These are phyloP conservation scores for Crithidia expoeki DNA, from an alignment of 208 protist species.

Conservation along the genomic window DNA sequence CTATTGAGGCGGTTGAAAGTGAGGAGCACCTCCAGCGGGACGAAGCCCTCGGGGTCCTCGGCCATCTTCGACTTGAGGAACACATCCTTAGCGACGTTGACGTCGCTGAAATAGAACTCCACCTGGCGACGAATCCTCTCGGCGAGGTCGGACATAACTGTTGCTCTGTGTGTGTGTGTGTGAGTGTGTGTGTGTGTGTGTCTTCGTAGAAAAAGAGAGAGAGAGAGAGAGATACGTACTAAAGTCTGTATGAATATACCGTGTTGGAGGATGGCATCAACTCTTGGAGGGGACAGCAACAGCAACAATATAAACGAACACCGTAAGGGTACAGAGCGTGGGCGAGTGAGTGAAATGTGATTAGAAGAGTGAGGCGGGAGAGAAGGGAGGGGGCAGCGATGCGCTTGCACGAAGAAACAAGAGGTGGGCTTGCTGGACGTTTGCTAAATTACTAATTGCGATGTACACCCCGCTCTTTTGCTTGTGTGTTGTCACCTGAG, in stretches of 20 bases:
- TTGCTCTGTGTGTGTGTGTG: constrained; percentile 21
- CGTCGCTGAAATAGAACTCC: constrained; percentile 94
- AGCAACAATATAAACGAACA: too few relatives aligned
- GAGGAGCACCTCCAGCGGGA: constrained; percentile 75
- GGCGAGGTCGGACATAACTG: constrained; percentile 37
- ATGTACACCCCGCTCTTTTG: too few relatives aligned
- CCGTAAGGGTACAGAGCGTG: too few relatives aligned
- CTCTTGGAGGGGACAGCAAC: background rate
- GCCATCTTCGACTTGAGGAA: constrained; percentile 91
- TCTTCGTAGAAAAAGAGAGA: background rate
- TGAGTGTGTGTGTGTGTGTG: constrained; percentile 19
- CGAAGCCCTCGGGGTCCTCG: constrained; percentile 82
- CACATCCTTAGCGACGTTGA: constrained; percentile 90
- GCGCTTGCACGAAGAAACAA: too few relatives aligned
- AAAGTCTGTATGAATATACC: background rate
- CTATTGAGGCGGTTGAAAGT: constrained; percentile 89
- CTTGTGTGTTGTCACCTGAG: too few relatives aligned
- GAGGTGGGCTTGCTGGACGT: too few relatives aligned
- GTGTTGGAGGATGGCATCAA: too few relatives aligned
- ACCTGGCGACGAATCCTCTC: constrained; percentile 78
- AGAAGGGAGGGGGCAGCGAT: too few relatives aligned
- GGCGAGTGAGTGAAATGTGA: too few relatives aligned
- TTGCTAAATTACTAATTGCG: too few relatives aligned
- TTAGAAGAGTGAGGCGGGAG: too few relatives aligned
- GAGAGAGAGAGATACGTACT: too few relatives aligned